A percentile compares a stretch with the other conserved stretches of the same genome.
Conservation (phyloP, 208 protist genomes). For the Acanthamoeba royreba region DNA sequence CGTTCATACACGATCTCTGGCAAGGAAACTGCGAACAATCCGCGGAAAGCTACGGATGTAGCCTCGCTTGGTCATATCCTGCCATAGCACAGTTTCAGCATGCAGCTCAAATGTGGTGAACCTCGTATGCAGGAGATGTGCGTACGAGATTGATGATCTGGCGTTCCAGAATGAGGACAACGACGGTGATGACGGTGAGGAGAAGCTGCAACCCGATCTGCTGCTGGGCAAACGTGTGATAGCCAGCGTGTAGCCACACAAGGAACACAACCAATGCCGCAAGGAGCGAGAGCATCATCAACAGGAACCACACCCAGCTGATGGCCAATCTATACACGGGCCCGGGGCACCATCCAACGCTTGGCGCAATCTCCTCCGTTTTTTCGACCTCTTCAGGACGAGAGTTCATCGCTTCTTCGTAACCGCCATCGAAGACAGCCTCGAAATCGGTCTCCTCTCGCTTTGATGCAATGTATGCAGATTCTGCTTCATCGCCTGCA, state of each 20-base stretch:
- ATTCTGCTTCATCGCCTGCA: too few species aligned
- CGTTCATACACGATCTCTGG: too few species aligned
- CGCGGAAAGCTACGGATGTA: background rate
- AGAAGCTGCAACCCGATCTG: background rate
- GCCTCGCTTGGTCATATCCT: background rate
- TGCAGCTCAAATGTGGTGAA: too few species aligned
- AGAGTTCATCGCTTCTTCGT: too few species aligned
- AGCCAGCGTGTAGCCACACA: background rate
- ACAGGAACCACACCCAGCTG: background rate
- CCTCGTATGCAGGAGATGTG: too few species aligned
- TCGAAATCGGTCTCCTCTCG: too few species aligned
- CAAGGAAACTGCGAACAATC: background rate
- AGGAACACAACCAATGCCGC: background rate
- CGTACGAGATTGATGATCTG: conserved; percentile 10
- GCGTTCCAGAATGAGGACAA: background rate
- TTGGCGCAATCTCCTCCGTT: too few species aligned
- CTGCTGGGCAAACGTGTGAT: background rate
- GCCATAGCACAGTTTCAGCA: too few species aligned
- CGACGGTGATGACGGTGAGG: background rate
- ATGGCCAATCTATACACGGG: background rate
- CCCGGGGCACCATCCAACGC: background rate
- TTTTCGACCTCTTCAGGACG: too few species aligned
- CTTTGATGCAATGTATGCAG: too few species aligned
- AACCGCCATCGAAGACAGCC: too few species aligned
- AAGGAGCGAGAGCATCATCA: background rate